Percentiles rank a stretch among this genome's conserved stretches.
phyloP scores from a whole-genome alignment of 2,329 filamentous ascomycete genomes.

The Blumeriella jaapii region DNA sequence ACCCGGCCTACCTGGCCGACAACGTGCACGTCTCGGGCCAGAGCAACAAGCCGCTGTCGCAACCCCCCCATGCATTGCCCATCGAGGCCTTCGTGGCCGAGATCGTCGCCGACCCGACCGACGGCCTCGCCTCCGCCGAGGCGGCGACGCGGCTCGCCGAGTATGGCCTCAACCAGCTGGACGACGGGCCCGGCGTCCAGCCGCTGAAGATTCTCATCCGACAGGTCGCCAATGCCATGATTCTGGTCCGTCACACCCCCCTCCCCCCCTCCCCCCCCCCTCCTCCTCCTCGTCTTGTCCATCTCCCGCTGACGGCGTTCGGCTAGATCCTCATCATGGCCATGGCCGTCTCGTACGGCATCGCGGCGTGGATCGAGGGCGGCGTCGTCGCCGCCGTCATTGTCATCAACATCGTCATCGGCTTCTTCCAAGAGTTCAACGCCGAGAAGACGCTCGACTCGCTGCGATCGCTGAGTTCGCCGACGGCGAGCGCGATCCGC shows the following conservation, averaged over 20 bases:
- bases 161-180: conserved; percentile 52
- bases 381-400: conserved; percentile 48
- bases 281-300: no score
- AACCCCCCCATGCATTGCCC: conserved; percentile 52
- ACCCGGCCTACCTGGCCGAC: background rate
- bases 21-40: conserved; percentile 33
- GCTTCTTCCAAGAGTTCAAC: conserved; percentile 41
- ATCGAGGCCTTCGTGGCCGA: conserved; percentile 40
- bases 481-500: conserved; percentile 36
- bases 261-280: no score
- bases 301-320: conserved; percentile 5
- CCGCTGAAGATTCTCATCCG: conserved; percentile 51
- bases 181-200: conserved; percentile 47
- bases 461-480: conserved; percentile 24
- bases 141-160: conserved; percentile 42
- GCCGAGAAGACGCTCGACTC: conserved; percentile 44
- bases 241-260: conserved; percentile 35
- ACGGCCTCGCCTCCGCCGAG: conserved; percentile 45
- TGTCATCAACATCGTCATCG: conserved; percentile 44
- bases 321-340: conserved; percentile 40
- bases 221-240: conserved; percentile 60
- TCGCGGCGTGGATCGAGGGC: conserved; percentile 48
- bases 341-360: conserved; percentile 46
- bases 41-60: conserved; percentile 41
- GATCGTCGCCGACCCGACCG: conserved; percentile 41